A percentile compares a stretch with the other conserved stretches of the same genome.
phyloP scores from a whole-genome alignment of 2,329 filamentous ascomycete genomes.

The Thielaviopsis punctulata region DNA sequence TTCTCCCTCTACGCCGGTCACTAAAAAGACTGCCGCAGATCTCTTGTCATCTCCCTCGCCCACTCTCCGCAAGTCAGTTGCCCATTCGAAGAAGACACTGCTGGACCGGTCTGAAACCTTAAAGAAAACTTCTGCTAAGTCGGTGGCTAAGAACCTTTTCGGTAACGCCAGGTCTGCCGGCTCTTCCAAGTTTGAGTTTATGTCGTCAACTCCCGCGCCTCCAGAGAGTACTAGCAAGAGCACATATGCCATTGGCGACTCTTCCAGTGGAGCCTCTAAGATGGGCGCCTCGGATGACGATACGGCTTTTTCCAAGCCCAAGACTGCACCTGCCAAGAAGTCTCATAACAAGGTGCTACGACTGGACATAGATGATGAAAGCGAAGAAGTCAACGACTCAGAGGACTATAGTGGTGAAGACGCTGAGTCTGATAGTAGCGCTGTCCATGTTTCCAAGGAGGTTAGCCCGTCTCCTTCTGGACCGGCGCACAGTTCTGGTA shows the following conservation, averaged over 20 bases:
- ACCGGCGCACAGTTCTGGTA: slow-evolving; percentile 40
- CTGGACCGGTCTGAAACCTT: slow-evolving; percentile 6
- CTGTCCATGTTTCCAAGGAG: slow-evolving; percentile 47
- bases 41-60: neutral
- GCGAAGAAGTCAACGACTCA: slow-evolving; percentile 23
- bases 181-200: slow-evolving; percentile 28
- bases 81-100: slow-evolving; percentile 2
- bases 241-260: slow-evolving; percentile 31
- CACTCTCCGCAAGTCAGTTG: neutral
- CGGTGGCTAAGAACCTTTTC: slow-evolving; percentile 3
- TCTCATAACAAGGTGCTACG: slow-evolving; percentile 3
- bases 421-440: slow-evolving; percentile 38
- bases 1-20: slow-evolving; percentile 1
- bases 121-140: neutral
- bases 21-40: neutral
- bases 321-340: slow-evolving; percentile 13
- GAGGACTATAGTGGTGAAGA: slow-evolving; percentile 31
- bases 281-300: slow-evolving; percentile 10
- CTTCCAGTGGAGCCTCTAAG: slow-evolving; percentile 22
- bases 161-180: slow-evolving; percentile 28
- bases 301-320: slow-evolving; percentile 11
- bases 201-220: slow-evolving; percentile 27
- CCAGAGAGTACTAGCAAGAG: slow-evolving; percentile 39
- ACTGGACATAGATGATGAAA: slow-evolving; percentile 23
- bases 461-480: slow-evolving; percentile 33